Evolutionary conservation across 1,139 yeast genomes (phyloP).

Genomic region (Saccharomyces pastorianus): DNA sequence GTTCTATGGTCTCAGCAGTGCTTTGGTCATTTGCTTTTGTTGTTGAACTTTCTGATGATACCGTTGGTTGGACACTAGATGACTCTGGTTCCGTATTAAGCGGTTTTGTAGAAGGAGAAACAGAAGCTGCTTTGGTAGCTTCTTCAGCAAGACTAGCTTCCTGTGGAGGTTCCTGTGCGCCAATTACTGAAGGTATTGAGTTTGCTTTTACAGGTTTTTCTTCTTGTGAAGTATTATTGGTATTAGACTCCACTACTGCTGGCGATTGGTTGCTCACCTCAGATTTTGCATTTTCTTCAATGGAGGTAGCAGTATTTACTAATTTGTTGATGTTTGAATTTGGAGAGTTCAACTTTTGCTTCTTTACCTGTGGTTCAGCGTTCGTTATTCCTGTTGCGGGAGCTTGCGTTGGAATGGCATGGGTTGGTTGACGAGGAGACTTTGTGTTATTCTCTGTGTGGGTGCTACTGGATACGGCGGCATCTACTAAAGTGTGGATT

Average conservation of each 20-base stretch:
- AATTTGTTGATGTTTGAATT: constrained; percentile 5
- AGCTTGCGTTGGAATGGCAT: neutral
- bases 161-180: neutral
- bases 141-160: neutral
- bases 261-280: neutral
- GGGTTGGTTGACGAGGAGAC: neutral
- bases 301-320: constrained; percentile 3
- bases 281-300: neutral
- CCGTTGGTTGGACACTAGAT: neutral
- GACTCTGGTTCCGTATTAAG: neutral
- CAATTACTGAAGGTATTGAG: neutral
- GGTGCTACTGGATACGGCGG: constrained; percentile 20
- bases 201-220: neutral
- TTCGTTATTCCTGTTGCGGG: constrained; percentile 1
- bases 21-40: neutral
- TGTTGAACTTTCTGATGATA: neutral
- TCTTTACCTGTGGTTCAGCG: constrained; percentile 2
- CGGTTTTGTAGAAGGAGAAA: neutral
- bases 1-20: neutral
- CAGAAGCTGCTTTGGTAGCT: neutral
- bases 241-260: neutral
- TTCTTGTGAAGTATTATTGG: neutral
- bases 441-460: neutral
- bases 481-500: constrained; percentile 28
- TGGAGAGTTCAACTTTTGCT: constrained; percentile 4